Conservation (phyloP, 495 filamentous ascomycete genomes). For the Physcia stellaris region DNA sequence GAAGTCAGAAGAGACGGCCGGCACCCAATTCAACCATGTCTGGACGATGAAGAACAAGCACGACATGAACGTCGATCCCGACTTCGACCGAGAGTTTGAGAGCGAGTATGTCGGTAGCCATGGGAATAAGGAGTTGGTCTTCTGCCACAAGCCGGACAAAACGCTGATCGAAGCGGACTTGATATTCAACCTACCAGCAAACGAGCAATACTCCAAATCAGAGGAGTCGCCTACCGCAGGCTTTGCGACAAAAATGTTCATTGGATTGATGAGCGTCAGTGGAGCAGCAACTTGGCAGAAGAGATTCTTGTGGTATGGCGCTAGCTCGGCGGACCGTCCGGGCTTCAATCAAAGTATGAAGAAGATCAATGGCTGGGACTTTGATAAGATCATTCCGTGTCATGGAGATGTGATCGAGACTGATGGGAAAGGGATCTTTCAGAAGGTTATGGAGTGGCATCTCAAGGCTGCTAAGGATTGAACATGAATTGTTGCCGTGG, state of each 20-base stretch:
- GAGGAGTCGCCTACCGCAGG: slow-evolving; percentile 39
- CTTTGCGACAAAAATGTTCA: slow-evolving; percentile 49
- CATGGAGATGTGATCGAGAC: slow-evolving; percentile 85
- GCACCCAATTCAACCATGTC: slow-evolving; percentile 54
- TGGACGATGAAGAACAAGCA: slow-evolving; percentile 44
- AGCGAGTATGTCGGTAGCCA: slow-evolving; percentile 73
- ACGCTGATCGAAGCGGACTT: slow-evolving; percentile 88
- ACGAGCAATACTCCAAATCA: slow-evolving; percentile 69
- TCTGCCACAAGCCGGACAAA: slow-evolving; percentile 64
- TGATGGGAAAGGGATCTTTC: slow-evolving; percentile 61
- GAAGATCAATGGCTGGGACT: slow-evolving; percentile 69
- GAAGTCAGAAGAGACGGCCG: slow-evolving; percentile 46
- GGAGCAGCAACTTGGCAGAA: slow-evolving; percentile 61
- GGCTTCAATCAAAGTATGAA: slow-evolving; percentile 55
- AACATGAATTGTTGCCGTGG: background rate
- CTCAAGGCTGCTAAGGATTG: slow-evolving; percentile 9
- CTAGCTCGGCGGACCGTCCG: slow-evolving; percentile 45
- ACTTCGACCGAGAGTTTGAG: slow-evolving; percentile 80
- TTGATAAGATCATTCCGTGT: slow-evolving; percentile 77
- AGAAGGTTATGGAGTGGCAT: slow-evolving; percentile 70
- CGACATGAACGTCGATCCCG: slow-evolving; percentile 43
- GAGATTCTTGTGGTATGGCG: slow-evolving; percentile 68
- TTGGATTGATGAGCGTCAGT: slow-evolving; percentile 41
- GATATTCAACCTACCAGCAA: slow-evolving; percentile 80
- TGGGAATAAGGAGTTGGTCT: slow-evolving; percentile 73